Base-by-base conservation (phyloP, 2,329 filamentous ascomycete genomes). In the Zalaria obscura region DNA sequence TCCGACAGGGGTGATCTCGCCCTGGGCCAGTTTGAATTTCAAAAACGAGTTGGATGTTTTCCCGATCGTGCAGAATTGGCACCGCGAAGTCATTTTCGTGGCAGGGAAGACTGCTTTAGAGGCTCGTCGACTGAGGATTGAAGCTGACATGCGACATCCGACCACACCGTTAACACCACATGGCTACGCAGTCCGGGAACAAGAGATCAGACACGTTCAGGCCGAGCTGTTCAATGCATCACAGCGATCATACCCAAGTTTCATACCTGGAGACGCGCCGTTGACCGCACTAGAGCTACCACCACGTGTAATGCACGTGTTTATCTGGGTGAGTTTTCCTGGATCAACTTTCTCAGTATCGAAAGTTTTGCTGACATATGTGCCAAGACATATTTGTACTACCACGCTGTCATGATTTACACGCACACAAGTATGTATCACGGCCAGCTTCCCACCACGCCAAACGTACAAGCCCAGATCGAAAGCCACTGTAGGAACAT, bases 371-470 rank as follows among this genome's bases (percentile, higher is more conserved):
- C 36, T 31, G 5, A 41, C 11, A 11, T 27, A 3, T 32, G 8
- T n/a, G 29, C 7, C 29, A 7, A 32, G 29, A 32, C 29, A 7
- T 32, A 32, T 32, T 32, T 32, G 29, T 32, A 32, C n/a, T 42
- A 44, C 25, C 38, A 37, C 38, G 38, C 52, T 11, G 42, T 62
- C 35, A 59, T 69, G 11, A 61, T 76, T 39, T 74, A 72, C 50
- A 64, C 66, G n/a, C 66, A 68, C 42, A 72, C 68, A 4, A 69
- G 65, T 48, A 68, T 75, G 63, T 73, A 66, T 59, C 62, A 65
- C 3, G 56, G 59, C 4, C 72, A 75, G 52, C 48, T 61, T 6
- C 59, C 67, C 25, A 60, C 57, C 2, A 57, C 55, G 5, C 56
- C 59, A 10, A 53, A 58, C 10, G 53, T 61, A 18, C 52, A 61